These are phyloP conservation scores for Abrus pulchellus DNA, from an alignment of 306 rosid species.

Conservation along the genomic window DNA sequence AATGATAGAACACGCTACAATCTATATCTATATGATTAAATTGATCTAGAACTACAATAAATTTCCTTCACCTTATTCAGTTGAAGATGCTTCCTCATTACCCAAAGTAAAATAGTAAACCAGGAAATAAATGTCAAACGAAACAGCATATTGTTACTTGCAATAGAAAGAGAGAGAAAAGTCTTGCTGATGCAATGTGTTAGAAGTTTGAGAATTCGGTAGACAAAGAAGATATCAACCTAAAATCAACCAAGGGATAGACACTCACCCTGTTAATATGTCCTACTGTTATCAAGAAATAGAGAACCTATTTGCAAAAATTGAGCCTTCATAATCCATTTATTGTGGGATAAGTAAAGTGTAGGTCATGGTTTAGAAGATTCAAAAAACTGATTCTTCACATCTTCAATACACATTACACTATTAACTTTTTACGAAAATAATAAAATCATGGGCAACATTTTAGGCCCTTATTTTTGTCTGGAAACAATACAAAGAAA, in stretches of 20 bases:
- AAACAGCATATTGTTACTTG: neutral
- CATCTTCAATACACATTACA: slow-evolving; percentile 18
- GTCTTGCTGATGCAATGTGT: neutral
- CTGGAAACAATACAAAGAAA: slow-evolving; percentile 37
- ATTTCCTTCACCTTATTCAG: too few relatives aligned
- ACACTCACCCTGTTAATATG: neutral
- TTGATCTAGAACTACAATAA: too few relatives aligned
- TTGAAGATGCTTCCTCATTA: neutral
- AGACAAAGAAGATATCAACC: neutral
- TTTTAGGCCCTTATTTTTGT: slow-evolving; percentile 59
- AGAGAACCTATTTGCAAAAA: neutral
- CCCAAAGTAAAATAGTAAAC: neutral
- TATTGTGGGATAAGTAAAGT: neutral
- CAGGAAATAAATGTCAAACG: neutral
- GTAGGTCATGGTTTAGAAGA: neutral
- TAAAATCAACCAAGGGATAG: too few relatives aligned
- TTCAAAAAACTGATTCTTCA: slow-evolving; percentile 8
- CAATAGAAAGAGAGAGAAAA: neutral
- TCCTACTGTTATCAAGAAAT: neutral
- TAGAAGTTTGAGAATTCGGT: too few relatives aligned
- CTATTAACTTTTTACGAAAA: slow-evolving; percentile 19
- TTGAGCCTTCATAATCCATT: neutral
- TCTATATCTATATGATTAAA: too few relatives aligned
- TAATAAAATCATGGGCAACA: slow-evolving; percentile 49
- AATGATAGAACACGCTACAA: too few relatives aligned